Evolutionary conservation across 768 basidiomycete species (phyloP).

Genomic region (Tylopilus plumbeoviolaceoides): DNA sequence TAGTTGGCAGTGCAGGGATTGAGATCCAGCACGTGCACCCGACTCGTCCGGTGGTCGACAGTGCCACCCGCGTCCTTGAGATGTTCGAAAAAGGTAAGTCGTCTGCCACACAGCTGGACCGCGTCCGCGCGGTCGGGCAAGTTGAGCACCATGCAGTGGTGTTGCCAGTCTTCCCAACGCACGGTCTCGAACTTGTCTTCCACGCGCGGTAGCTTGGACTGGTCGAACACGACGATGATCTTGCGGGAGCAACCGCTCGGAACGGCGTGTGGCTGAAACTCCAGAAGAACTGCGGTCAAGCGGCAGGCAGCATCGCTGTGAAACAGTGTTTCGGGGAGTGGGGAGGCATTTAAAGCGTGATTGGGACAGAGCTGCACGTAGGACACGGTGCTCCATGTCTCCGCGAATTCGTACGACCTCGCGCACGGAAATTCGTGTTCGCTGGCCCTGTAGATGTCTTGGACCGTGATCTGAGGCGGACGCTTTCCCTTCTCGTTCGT

Average conservation of each 20-base stretch:
- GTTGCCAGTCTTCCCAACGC: conserved; percentile 56
- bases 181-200: conserved; percentile 43
- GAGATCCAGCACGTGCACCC: conserved; percentile 29
- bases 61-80: conserved; percentile 13
- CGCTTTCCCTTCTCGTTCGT: conserved; percentile 29
- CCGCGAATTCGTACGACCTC: conserved; percentile 50
- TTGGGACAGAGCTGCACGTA: conserved; percentile 48
- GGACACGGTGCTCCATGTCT: conserved; percentile 43
- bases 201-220: conserved; percentile 45
- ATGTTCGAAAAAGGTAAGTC: conserved; percentile 31
- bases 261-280: conserved; percentile 38
- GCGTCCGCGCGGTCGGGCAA: conserved; percentile 29
- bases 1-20: conserved; percentile 25
- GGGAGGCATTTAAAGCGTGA: conserved; percentile 36
- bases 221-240: conserved; percentile 52
- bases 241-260: conserved; percentile 33
- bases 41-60: conserved; percentile 16
- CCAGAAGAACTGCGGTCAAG: conserved; percentile 40
- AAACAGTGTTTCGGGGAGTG: conserved; percentile 47
- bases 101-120: conserved; percentile 28
- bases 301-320: conserved; percentile 51
- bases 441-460: conserved; percentile 16
- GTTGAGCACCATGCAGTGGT: conserved; percentile 31
- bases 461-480: conserved; percentile 26
- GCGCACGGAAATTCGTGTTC: conserved; percentile 10